These are phyloP conservation scores for Populus pruinosa DNA, from an alignment of 345 rosid genomes.

Conservation along the genomic window DNA sequence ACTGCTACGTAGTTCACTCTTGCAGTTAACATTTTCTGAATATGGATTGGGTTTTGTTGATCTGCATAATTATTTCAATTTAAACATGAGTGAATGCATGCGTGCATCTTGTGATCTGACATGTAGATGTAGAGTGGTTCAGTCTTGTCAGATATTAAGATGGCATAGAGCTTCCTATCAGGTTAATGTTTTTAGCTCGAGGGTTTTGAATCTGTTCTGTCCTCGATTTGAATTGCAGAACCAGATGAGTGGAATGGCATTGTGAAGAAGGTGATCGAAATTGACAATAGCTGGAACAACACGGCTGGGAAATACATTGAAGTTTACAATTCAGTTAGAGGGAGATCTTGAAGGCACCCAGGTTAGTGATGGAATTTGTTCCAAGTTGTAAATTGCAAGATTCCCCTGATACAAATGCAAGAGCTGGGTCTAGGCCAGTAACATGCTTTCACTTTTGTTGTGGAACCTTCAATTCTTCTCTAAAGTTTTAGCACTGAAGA, in stretches of 20 bases:
- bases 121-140: not conserved
- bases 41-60: not conserved
- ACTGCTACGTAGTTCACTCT: not conserved
- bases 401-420: no score
- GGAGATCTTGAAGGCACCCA: conserved; percentile 8
- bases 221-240: conserved; percentile 23
- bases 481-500: no score
- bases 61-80: not conserved
- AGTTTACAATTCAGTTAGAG: conserved; percentile 38
- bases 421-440: no score
- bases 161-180: not conserved
- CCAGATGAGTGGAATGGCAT: conserved; percentile 40
- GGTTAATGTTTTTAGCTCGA: not conserved
- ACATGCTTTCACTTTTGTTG: no score
- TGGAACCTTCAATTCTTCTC: no score
- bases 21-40: not conserved
- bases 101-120: not conserved
- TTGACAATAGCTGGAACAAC: conserved; percentile 55
- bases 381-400: no score
- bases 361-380: not conserved
- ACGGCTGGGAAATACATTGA: conserved; percentile 46
- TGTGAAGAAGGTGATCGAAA: conserved; percentile 34
- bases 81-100: not conserved
- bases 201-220: not conserved
- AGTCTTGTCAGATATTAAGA: not conserved